Conservation (phyloP, 2,329 filamentous ascomycete species). For the Lasiodiplodia hormozganensis region DNA sequence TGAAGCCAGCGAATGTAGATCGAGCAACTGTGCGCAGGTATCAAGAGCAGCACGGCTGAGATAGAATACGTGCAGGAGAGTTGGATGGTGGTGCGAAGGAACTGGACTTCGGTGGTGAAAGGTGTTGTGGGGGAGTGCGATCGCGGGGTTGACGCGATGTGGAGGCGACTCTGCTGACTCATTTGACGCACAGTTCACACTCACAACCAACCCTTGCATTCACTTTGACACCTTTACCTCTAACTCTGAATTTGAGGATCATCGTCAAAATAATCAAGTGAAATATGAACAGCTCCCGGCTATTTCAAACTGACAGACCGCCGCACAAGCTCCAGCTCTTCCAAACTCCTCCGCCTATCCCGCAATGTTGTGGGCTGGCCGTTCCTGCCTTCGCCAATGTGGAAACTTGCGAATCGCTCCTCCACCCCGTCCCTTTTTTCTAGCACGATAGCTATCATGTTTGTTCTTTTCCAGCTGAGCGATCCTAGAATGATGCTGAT, state of each 20-base stretch:
- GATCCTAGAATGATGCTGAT: background rate
- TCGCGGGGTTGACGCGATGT: background rate
- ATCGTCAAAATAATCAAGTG: background rate
- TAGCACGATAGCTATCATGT: background rate
- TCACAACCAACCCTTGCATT: background rate
- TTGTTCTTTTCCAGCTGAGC: background rate
- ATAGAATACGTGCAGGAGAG: background rate
- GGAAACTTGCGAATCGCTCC: background rate
- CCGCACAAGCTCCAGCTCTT: background rate
- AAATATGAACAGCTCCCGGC: too few species aligned
- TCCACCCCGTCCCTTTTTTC: background rate
- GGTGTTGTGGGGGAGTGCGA: background rate
- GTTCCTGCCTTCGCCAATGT: background rate
- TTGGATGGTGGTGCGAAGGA: background rate
- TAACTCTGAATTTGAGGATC: background rate
- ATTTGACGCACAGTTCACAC: background rate
- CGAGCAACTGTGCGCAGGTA: background rate
- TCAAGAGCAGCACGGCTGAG: background rate
- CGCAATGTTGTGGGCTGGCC: background rate
- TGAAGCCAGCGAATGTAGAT: background rate
- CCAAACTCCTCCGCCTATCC: background rate
- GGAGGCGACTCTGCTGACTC: background rate
- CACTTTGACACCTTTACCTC: background rate
- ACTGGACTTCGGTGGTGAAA: background rate
- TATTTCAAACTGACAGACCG: background rate